A percentile compares a stretch with the other conserved stretches of the same genome.
Conservation (phyloP, 2,329 filamentous ascomycete species). For the Coleophoma crateriformis region DNA sequence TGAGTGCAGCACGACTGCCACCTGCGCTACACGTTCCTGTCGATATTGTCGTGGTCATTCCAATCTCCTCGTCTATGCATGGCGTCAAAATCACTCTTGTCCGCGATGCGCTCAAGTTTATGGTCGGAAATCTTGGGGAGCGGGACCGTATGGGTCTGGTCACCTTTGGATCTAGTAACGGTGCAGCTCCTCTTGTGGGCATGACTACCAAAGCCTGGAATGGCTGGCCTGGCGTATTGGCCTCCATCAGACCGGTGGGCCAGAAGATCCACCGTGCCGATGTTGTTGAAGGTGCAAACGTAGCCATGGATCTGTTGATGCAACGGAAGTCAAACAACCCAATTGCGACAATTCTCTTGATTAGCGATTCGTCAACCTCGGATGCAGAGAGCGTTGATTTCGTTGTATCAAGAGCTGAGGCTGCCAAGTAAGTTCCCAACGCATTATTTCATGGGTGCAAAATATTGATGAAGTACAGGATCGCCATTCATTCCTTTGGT, state of each 20-base stretch:
- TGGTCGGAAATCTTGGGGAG: conserved; percentile 84
- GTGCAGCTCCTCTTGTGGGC: conserved; percentile 90
- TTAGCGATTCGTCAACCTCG: conserved; percentile 93
- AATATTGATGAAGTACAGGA: conserved; percentile 43
- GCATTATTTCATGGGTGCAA: not conserved
- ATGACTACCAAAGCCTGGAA: conserved; percentile 96
- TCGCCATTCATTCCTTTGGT: conserved; percentile 94
- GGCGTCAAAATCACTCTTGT: conserved; percentile 97
- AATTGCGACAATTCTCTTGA: conserved; percentile 89
- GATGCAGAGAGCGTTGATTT: conserved; percentile 96
- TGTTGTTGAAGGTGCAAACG: conserved; percentile 94
- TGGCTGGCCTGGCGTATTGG: conserved; percentile 82
- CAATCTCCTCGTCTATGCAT: conserved; percentile 97
- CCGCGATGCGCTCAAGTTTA: conserved; percentile 84
- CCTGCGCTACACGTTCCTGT: conserved; percentile 73
- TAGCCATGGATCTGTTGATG: conserved; percentile 98
- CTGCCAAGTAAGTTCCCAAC: conserved; percentile 70
- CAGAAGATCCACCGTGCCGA: conserved; percentile 96
- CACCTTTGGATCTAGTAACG: conserved; percentile 91
- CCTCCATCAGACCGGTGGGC: conserved; percentile 85
- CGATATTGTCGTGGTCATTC: conserved; percentile 93
- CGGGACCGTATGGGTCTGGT: conserved; percentile 95
- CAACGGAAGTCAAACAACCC: conserved; percentile 94
- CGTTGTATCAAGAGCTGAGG: conserved; percentile 92
- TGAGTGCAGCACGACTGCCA: conserved; percentile 32